These are phyloP conservation scores for Myochromella boudieri DNA, from an alignment of 768 basidiomycete species.

Conservation along the genomic window DNA sequence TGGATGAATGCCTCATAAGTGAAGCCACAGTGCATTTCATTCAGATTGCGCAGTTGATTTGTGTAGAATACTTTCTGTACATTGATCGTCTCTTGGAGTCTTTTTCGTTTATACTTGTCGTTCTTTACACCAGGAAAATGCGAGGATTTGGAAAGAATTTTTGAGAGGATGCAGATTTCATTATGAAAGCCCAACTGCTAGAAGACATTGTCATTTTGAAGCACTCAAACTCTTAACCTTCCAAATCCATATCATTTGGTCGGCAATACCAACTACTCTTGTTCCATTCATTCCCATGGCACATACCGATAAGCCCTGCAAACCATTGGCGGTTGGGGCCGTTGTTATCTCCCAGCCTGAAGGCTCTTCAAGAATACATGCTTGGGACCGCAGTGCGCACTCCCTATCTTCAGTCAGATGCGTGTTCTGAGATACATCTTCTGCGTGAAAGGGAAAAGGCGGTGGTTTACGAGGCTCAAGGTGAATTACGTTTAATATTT, in stretches of 20 bases:
- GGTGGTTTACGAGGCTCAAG: conserved; percentile 44
- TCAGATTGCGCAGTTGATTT: no score
- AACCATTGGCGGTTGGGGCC: not conserved
- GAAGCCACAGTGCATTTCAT: no score
- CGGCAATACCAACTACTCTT: conserved; percentile 39
- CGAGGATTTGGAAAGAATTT: conserved; percentile 8
- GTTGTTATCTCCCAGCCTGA: conserved; percentile 23
- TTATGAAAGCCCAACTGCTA: no score
- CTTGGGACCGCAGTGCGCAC: not conserved
- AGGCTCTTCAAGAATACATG: conserved; percentile 9
- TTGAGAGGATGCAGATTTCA: no score
- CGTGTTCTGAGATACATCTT: conserved; percentile 20
- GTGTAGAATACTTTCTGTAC: no score
- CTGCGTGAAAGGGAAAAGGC: conserved; percentile 37
- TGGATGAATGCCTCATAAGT: no score
- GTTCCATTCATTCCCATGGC: conserved; percentile 44
- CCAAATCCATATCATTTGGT: conserved; percentile 43
- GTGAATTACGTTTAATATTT: conserved; percentile 44
- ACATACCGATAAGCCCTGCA: conserved; percentile 33
- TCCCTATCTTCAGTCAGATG: conserved; percentile 27
- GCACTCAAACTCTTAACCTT: conserved; percentile 4
- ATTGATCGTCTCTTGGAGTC: no score
- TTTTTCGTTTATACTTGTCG: no score
- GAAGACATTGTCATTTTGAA: no score
- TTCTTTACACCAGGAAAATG: conserved; percentile 7